These are phyloP conservation scores for Candida tibetensis DNA, from an alignment of 805 yeast genomes.

Conservation along the genomic window DNA sequence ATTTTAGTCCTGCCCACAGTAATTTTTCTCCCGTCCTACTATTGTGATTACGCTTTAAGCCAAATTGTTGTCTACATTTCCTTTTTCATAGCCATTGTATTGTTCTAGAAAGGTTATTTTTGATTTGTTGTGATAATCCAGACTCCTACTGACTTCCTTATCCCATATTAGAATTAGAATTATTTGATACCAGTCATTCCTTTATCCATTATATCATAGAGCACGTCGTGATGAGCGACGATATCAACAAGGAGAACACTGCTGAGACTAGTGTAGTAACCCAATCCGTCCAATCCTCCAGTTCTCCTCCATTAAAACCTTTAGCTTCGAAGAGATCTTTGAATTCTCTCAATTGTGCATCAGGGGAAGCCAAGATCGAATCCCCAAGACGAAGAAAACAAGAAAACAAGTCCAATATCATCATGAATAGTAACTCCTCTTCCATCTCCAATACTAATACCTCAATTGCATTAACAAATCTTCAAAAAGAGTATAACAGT, in stretches of 20 bases:
- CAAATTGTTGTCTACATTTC: background rate
- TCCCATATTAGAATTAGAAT: too few relatives aligned
- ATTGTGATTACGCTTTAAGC: background rate
- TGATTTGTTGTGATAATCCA: background rate
- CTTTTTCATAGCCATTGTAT: background rate
- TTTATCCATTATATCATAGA: too few relatives aligned
- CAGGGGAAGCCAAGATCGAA: conserved; percentile 2
- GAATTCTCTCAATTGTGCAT: conserved; percentile 10
- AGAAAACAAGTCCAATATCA: conserved; percentile 1
- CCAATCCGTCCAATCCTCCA: conserved; percentile 5
- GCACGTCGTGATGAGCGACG: conserved; percentile 3
- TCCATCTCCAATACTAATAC: background rate
- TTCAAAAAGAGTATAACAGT: conserved; percentile 12
- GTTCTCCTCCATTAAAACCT: conserved; percentile 5
- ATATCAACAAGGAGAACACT: conserved; percentile 12
- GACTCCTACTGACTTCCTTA: too few relatives aligned
- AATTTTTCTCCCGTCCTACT: background rate
- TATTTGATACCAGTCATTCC: background rate
- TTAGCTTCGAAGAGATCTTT: conserved; percentile 12
- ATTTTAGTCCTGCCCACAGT: background rate
- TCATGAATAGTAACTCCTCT: background rate
- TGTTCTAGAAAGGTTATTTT: background rate
- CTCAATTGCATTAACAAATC: background rate
- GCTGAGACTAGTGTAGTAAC: conserved; percentile 10
- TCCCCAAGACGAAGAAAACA: conserved; percentile 6